Percentiles rank a stretch among this genome's conserved stretches.
Evolutionary conservation across 2,329 filamentous ascomycete genomes (phyloP).

Genomic region (Talaromyces sp.): DNA sequence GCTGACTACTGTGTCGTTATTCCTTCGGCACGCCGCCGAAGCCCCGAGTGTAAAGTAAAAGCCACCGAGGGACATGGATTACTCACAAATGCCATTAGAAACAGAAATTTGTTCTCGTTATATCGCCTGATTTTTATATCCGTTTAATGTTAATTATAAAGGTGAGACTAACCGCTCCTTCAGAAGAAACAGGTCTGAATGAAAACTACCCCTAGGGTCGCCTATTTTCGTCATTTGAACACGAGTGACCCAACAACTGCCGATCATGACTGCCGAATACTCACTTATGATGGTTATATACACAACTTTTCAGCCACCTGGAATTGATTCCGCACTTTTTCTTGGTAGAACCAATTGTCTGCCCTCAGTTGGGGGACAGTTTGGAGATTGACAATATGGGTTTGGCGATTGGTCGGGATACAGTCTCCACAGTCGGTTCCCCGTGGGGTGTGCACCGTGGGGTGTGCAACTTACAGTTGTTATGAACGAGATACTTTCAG

Average conservation of each 20-base stretch:
- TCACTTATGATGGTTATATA: neutral
- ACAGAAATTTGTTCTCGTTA: neutral
- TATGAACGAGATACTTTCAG: neutral
- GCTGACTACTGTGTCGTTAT: neutral
- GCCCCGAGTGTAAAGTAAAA: neutral
- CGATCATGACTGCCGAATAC: neutral
- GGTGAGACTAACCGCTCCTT: neutral
- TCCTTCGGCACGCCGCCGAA: conserved; percentile 2
- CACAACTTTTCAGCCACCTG: conserved; percentile 5
- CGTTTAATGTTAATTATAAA: too few species aligned
- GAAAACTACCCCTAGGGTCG: neutral
- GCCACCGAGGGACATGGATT: conserved; percentile 3
- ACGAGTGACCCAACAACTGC: neutral
- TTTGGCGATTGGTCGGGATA: conserved; percentile 1
- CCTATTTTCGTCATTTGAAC: neutral
- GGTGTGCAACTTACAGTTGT: neutral
- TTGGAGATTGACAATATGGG: conserved; percentile 1
- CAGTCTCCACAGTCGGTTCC: conserved; percentile 10
- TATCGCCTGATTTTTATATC: neutral
- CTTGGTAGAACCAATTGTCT: conserved; percentile 6
- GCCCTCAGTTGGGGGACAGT: neutral
- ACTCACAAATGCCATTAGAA: neutral
- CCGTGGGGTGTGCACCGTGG: conserved; percentile 1
- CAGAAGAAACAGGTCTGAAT: neutral
- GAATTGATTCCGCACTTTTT: conserved; percentile 10